Evolutionary conservation across 176 grass and related monocot genomes (phyloP), one percentile per base, ranked within the genome.

Genomic region (Triticum dicoccoides): DNA sequence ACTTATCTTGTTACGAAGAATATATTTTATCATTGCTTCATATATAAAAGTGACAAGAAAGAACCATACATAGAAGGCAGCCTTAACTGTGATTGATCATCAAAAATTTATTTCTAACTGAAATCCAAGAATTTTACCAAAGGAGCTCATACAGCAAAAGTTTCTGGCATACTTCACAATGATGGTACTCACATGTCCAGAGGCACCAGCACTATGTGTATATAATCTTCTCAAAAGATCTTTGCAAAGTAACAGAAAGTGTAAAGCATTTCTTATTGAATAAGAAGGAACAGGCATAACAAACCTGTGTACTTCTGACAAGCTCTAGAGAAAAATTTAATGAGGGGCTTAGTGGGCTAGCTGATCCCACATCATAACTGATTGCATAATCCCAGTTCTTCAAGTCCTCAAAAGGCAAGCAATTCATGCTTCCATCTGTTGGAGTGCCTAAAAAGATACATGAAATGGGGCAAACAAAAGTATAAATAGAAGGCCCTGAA

Each of bases 361-460:
- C 82, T 76, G 86, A 91, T 61, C 93, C 96, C 69, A 86, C 65
- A 17, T 76, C 93, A 79, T 98, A 98, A 86, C 96, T 91, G 79
- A 98, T 85, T 79, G 93, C 78, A 82, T 47, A 95, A 67, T 91
- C 93, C 96, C 93, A 98, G 81, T 98, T 95, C 65, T 93, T 93
- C 69, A 83, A 80, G 21, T 95, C 91, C 76, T 85, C 91, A 71
- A 93, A 90, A 65, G 87, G 86, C 62, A 84, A 52, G 61, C 77
- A 56, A 45, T 87, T 24, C 59, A 88, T 89, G 54, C 20, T 89
- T 85, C 82, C 92, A 74, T 65, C 87, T 88, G 67, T 73, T 76
- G 86, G 79, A 89, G 10, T 25, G 42, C 21, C 69, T 73, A 73
- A 6, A 24, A 44, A 44, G 2, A 44, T 44, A 25, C 38, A 73